Conservation (phyloP, 495 filamentous ascomycete genomes). For the Usnea hakonensis region DNA sequence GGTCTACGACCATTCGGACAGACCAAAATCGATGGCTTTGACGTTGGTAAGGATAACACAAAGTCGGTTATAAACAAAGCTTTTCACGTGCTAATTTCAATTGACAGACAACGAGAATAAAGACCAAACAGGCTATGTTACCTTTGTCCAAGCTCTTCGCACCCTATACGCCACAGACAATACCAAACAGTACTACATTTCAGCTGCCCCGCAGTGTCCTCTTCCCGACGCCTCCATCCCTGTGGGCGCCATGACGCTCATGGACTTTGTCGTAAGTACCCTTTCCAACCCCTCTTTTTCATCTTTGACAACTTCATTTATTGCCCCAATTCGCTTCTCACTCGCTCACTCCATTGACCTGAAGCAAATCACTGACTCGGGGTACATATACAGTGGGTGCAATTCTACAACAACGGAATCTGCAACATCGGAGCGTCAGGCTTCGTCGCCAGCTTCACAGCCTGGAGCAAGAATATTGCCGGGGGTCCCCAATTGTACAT, state of each 20-base stretch:
- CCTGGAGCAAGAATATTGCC: conserved; percentile 39
- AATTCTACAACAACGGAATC: conserved; percentile 40
- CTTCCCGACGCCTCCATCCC: conserved; percentile 49
- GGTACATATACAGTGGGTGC: conserved; percentile 27
- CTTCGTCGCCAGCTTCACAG: conserved; percentile 33
- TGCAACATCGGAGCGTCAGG: conserved; percentile 26
- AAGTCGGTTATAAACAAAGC: too few species aligned
- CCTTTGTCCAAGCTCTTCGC: conserved; percentile 42
- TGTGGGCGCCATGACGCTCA: conserved; percentile 26
- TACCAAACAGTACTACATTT: conserved; percentile 46
- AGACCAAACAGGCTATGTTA: conserved; percentile 33
- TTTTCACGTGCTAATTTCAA: neutral
- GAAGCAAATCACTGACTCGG: neutral
- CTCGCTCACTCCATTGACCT: neutral
- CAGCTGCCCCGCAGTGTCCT: conserved; percentile 50
- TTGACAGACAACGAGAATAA: conserved; percentile 28
- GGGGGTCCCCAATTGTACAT: conserved; percentile 41
- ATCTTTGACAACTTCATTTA: neutral
- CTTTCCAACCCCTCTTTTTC: neutral
- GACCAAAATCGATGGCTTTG: conserved; percentile 51
- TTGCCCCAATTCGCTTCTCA: neutral
- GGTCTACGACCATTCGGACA: conserved; percentile 45
- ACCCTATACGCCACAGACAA: conserved; percentile 36
- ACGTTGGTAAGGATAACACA: conserved; percentile 39
- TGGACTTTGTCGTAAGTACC: conserved; percentile 31